These are phyloP conservation scores for Trichocladium uniseriatum DNA, from an alignment of 495 filamentous ascomycete genomes.

Conservation along the genomic window DNA sequence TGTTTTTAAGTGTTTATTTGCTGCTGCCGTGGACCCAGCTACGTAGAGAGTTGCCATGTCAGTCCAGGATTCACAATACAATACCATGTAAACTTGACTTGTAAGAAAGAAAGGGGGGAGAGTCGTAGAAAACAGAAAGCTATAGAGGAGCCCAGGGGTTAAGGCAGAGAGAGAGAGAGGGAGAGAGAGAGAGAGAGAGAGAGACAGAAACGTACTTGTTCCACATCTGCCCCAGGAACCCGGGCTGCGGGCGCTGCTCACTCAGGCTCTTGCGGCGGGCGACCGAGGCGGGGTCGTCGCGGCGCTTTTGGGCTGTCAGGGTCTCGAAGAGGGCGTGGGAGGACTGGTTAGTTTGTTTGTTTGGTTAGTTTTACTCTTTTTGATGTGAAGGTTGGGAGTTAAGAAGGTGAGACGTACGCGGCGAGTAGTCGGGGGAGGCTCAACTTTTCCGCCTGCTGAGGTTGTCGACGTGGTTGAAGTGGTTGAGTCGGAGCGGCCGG, in stretches of 20 bases:
- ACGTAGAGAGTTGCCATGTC: neutral
- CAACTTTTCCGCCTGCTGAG: neutral
- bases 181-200: neutral
- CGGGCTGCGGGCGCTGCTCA: conserved; percentile 35
- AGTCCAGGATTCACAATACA: too few species aligned
- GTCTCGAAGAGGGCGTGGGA: conserved; percentile 34
- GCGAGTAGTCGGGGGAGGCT: conserved; percentile 3
- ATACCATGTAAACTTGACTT: too few species aligned
- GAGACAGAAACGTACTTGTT: conserved; percentile 26
- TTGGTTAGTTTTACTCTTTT: too few species aligned
- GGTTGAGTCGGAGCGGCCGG: conserved; percentile 24
- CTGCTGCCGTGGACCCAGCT: conserved; percentile 18
- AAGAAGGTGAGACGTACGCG: conserved; percentile 14
- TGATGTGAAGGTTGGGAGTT: too few species aligned
- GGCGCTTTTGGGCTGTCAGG: conserved; percentile 37
- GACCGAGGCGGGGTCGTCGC: conserved; percentile 27
- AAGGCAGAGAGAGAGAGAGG: neutral
- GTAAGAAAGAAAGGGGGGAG: too few species aligned
- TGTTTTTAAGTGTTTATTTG: neutral
- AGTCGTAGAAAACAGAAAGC: too few species aligned
- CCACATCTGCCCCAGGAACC: conserved; percentile 41
- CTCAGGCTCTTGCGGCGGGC: conserved; percentile 37
- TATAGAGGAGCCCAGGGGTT: too few species aligned
- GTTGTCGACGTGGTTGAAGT: conserved; percentile 16
- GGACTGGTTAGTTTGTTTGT: conserved; percentile 12